Evolutionary conservation across 768 basidiomycete genomes (phyloP).

Genomic region (Tricholoma matsutake): DNA sequence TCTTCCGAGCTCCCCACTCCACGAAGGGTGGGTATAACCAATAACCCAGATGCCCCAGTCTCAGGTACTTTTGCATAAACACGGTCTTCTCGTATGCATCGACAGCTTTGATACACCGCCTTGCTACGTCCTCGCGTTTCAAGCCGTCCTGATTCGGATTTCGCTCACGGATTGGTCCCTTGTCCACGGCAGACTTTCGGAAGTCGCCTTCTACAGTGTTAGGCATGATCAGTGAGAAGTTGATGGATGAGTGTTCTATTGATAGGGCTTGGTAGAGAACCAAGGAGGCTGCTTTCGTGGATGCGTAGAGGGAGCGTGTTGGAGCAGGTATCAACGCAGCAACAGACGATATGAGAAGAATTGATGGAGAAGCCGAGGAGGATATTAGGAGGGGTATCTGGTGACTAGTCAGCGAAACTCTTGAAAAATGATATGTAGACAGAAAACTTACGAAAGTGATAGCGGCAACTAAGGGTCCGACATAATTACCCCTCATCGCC

Average conservation of each 20-base stretch:
- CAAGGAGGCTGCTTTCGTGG: constrained; percentile 80
- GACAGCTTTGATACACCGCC: constrained; percentile 54
- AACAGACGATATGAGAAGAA: constrained; percentile 76
- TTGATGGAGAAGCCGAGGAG: constrained; percentile 63
- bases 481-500: constrained; percentile 62
- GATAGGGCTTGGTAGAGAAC: constrained; percentile 75
- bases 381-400: constrained; percentile 75
- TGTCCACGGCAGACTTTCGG: constrained; percentile 76
- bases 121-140: constrained; percentile 57
- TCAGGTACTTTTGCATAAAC: constrained; percentile 51
- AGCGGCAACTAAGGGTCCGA: constrained; percentile 67
- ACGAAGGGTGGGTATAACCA: constrained; percentile 61
- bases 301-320: constrained; percentile 78
- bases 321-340: constrained; percentile 84
- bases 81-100: constrained; percentile 56
- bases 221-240: constrained; percentile 62
- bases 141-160: constrained; percentile 60
- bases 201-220: constrained; percentile 75
- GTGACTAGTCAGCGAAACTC: not conserved
- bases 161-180: constrained; percentile 39
- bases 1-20: constrained; percentile 55
- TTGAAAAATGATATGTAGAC: not conserved
- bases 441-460: constrained; percentile 60
- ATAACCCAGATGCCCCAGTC: constrained; percentile 52
- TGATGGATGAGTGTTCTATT: constrained; percentile 72